Percentiles rank a stretch among this genome's conserved stretches.
Evolutionary conservation across 2,329 filamentous ascomycete species (phyloP).

Genomic region (Pleurostoma richardsiae): DNA sequence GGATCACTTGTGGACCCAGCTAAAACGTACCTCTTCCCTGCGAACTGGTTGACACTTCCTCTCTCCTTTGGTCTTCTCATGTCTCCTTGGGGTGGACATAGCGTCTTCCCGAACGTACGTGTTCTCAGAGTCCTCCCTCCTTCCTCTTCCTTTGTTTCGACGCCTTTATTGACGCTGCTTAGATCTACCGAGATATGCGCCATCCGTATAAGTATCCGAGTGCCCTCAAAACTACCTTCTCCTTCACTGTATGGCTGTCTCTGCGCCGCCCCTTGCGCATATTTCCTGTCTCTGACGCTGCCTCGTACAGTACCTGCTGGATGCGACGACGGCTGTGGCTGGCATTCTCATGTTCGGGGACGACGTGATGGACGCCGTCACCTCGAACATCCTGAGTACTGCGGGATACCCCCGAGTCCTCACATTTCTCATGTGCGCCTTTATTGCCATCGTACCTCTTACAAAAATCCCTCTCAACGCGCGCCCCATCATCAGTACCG

Average conservation of each 20-base stretch:
- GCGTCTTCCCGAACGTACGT: conserved; percentile 71
- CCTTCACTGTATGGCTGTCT: conserved; percentile 63
- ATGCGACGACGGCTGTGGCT: conserved; percentile 74
- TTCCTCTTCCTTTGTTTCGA: no score
- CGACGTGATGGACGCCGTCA: conserved; percentile 80
- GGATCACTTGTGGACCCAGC: conserved; percentile 82
- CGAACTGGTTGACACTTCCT: conserved; percentile 81
- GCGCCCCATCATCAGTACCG: conserved; percentile 79
- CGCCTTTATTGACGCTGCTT: not conserved
- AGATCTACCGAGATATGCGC: conserved; percentile 60
- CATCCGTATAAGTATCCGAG: conserved; percentile 76
- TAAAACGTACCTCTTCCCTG: conserved; percentile 73
- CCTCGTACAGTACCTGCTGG: conserved; percentile 61
- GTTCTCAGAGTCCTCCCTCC: not conserved
- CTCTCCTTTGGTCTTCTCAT: conserved; percentile 87
- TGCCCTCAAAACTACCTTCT: conserved; percentile 75
- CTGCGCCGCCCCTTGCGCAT: not conserved
- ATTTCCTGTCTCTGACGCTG: conserved; percentile 7
- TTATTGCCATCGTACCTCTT: conserved; percentile 87
- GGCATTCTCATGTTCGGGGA: conserved; percentile 96
- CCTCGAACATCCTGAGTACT: conserved; percentile 77
- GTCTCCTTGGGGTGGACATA: conserved; percentile 62
- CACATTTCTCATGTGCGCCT: conserved; percentile 75
- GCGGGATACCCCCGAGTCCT: conserved; percentile 68
- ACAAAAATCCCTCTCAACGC: conserved; percentile 93